Evolutionary conservation across 129 eudicot species (phyloP).

Genomic region (Cynara cardunculus): DNA sequence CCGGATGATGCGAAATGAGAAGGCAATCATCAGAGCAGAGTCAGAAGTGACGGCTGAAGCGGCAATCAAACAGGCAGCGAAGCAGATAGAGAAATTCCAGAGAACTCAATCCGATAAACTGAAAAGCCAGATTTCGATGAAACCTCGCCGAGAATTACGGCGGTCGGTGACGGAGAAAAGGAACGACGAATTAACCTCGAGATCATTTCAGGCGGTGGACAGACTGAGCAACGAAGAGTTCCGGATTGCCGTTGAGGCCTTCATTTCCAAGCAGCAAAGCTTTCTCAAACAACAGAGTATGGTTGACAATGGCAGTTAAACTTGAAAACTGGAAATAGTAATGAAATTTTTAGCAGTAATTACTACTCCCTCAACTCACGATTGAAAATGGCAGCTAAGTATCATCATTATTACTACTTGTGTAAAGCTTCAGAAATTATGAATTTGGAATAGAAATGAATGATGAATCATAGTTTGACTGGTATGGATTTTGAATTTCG

Average conservation of each 20-base stretch:
- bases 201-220: conserved; percentile 27
- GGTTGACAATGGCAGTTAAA: conserved; percentile 6
- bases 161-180: conserved; percentile 55
- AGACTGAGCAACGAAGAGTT: conserved; percentile 46
- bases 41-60: conserved; percentile 33
- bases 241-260: conserved; percentile 30
- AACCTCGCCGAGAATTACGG: conserved; percentile 37
- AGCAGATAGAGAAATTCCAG: conserved; percentile 49
- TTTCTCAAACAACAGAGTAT: conserved; percentile 32
- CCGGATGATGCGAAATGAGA: conserved; percentile 20
- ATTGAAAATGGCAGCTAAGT: conserved; percentile 7
- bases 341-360: conserved; percentile 24
- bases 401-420: background rate
- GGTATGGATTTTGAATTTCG: background rate
- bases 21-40: conserved; percentile 9
- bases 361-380: conserved; percentile 14
- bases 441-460: background rate
- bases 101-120: conserved; percentile 60
- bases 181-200: background rate
- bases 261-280: conserved; percentile 34
- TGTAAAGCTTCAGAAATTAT: background rate
- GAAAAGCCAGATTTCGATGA: conserved; percentile 30
- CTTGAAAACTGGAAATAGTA: conserved; percentile 16
- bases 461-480: background rate
- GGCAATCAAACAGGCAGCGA: conserved; percentile 51